Base-by-base conservation (phyloP, 768 basidiomycete species). In the Trametopsis cervina region DNA sequence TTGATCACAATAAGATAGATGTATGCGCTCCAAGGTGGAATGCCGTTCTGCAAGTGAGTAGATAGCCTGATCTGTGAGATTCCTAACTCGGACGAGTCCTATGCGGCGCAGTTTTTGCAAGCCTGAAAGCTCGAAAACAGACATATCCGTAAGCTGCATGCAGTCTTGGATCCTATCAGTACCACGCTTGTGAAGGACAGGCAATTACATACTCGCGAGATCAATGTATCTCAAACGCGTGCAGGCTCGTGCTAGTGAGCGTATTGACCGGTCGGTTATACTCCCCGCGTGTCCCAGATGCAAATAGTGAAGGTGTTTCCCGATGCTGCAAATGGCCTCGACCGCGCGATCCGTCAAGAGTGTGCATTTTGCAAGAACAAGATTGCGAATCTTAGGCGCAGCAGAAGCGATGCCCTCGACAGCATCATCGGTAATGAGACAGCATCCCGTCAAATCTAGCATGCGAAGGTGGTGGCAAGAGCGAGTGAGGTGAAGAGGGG, bases 1-100 rank as follows among this genome's bases (percentile, higher is more conserved):
- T 60, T 94, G 89, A 63, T 96, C 91, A 65, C 96, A 99, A 62
- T 98, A 97, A 2, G 92, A 96, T 42, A 99, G 72, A 66, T 99
- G 96, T 18, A 99, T 91, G 35, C 96, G 85, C 63, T 99, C 96
- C 20, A 98, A 75, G 7, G 90, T 85, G 23, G 81, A 79, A 58
- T 89, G 82, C 13, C 91, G 80, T 52, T 91, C 87, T 7, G 82
- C 89, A 9, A 99, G 78, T 1, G 93, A 76, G 61, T 87, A 88
- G 25, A 98, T 83, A 2, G 91, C 91, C 57, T 95, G 83, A 61
- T 99, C 96, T 10, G 96, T 99, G 47, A 99, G 70, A 57, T 93
- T 90, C 62, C 72, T 80, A 42, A 97, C 93, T 50, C 94, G 82
- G 37, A 98, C 96, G 27, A 99, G 83, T 42, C 96, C 96, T 54